Evolutionary conservation across 2,329 filamentous ascomycete species (phyloP), one percentile per base, ranked within the genome.

Genomic region (Colletotrichum sidae): DNA sequence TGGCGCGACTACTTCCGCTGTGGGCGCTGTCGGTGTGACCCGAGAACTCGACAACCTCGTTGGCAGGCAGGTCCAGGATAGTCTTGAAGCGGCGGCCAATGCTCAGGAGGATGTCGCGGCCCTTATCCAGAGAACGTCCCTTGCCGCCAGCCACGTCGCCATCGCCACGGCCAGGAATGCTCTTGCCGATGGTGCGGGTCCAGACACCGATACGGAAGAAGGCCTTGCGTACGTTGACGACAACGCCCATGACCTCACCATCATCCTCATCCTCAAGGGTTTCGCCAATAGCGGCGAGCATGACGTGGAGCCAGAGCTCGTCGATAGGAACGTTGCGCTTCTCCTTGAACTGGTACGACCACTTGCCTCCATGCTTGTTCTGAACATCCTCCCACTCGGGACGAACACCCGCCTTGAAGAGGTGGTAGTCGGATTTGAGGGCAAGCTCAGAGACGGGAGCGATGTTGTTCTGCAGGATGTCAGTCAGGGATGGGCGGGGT

Each of bases 341-440:
- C 73, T 97, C 93, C 85, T 96, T 97, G 90, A 97, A 97, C 75
- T 93, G 91, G 83, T 96, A 98, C 34, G 95, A 94, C 96, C 96
- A 99, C 83, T 97, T 97, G 81, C 96, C 96, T 73, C 96, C 96
- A 79, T 98, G 94, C 88, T 98, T 99, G 86, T 99, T 99, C 84
- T 98, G 94, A 34, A 89, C 86, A 78, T 99, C 96, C 81, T 99
- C 96, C 96, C 96, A 99, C 82, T 99, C 96, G 41, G 96, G 96
- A 69, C 96, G 93, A 69, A 99, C 93, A 70, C 94, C 94, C 73
- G 91, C 91, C 86, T 99, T 99, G 91, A 99, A 99, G 49, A 99
- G 92, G 77, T 99, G 96, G 83, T 99, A 99, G 80, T 99, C 96
- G 76, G 96, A 97, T 85, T 99, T 99, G 76, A 97, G 90, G 49